phyloP scores from a whole-genome alignment of 1,284 basidiomycete species.

The Porodaedalea pini region DNA sequence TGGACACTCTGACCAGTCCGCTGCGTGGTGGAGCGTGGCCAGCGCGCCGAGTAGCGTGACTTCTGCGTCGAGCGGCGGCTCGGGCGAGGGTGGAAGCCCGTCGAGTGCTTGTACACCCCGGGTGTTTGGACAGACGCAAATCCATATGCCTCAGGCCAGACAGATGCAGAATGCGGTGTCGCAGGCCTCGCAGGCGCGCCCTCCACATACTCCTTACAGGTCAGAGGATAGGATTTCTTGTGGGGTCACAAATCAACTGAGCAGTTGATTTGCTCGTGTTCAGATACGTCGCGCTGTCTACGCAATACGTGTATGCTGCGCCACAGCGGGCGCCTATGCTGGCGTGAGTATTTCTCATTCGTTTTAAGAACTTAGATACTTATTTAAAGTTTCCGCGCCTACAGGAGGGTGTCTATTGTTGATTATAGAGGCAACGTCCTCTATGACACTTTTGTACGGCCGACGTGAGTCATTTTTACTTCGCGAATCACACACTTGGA shows the following conservation, averaged over 20 bases:
- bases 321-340: conserved; percentile 44
- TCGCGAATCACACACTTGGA: neutral
- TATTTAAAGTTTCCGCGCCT: conserved; percentile 28
- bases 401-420: conserved; percentile 36
- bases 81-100: neutral
- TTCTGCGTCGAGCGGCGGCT: neutral
- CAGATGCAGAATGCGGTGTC: neutral
- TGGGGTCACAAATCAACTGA: neutral
- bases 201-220: conserved; percentile 26
- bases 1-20: neutral
- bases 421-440: conserved; percentile 50
- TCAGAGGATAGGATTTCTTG: conserved; percentile 14
- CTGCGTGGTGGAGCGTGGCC: neutral
- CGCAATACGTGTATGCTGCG: conserved; percentile 44
- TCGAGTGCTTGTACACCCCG: neutral
- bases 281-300: conserved; percentile 47
- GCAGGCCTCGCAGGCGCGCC: neutral
- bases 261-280: neutral
- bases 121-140: neutral
- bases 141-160: neutral
- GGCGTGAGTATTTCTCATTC: conserved; percentile 38
- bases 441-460: conserved; percentile 51
- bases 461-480: conserved; percentile 41
- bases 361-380: conserved; percentile 16
- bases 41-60: neutral